These are phyloP conservation scores for Penicillium glabrum DNA, from an alignment of 2,329 filamentous ascomycete species.

Conservation along the genomic window DNA sequence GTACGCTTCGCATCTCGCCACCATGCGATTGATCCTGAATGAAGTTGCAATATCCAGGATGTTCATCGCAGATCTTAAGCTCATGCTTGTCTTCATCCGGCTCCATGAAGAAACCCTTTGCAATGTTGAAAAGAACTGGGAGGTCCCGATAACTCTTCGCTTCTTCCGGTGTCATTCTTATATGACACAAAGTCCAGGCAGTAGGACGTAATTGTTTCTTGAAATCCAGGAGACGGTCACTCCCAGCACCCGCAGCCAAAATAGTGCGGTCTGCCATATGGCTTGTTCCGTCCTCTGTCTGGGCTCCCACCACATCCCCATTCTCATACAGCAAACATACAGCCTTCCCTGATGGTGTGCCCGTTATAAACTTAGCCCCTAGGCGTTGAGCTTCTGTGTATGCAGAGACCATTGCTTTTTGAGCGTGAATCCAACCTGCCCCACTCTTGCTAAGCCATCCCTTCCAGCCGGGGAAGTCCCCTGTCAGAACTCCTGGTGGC, in stretches of 20 bases:
- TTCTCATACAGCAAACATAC: slow-evolving; percentile 39
- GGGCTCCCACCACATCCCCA: slow-evolving; percentile 44
- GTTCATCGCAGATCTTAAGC: slow-evolving; percentile 51
- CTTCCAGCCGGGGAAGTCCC: slow-evolving; percentile 52
- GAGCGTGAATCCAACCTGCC: slow-evolving; percentile 57
- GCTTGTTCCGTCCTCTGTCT: slow-evolving; percentile 42
- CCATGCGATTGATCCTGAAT: slow-evolving; percentile 23
- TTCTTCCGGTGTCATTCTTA: slow-evolving; percentile 50
- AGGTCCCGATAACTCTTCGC: slow-evolving; percentile 47
- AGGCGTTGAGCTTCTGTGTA: slow-evolving; percentile 46
- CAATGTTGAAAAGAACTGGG: slow-evolving; percentile 52
- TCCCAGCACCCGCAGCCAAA: slow-evolving; percentile 52
- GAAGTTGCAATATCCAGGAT: slow-evolving; percentile 57
- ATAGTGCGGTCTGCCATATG: slow-evolving; percentile 48
- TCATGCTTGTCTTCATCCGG: slow-evolving; percentile 41
- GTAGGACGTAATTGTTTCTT: slow-evolving; percentile 55
- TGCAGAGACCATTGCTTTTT: slow-evolving; percentile 49
- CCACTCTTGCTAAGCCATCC: slow-evolving; percentile 44
- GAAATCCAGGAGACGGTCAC: slow-evolving; percentile 50
- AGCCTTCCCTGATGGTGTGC: slow-evolving; percentile 39
- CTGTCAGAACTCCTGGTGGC: slow-evolving; percentile 53
- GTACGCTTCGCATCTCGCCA: slow-evolving; percentile 36
- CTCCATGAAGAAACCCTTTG: slow-evolving; percentile 53
- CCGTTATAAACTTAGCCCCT: slow-evolving; percentile 51
- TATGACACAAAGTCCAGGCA: slow-evolving; percentile 55